These are phyloP conservation scores for Buxus sempervirens DNA, from an alignment of 164 flowering plant genomes.

Conservation along the genomic window DNA sequence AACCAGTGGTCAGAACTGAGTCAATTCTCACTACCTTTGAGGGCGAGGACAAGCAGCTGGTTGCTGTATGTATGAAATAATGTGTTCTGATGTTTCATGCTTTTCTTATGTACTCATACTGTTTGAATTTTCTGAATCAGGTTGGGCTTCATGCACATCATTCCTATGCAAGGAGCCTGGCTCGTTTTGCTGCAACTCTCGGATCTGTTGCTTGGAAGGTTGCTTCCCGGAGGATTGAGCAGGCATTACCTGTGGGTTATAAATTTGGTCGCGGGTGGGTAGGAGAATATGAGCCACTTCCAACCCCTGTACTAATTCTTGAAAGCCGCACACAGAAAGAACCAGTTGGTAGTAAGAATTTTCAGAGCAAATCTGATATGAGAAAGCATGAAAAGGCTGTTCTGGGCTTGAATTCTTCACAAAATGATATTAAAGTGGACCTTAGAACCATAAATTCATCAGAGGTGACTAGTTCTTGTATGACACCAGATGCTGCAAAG, in stretches of 20 bases:
- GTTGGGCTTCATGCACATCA: conserved; percentile 86
- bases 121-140: conserved; percentile 41
- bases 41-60: conserved; percentile 74
- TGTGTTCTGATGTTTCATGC: background rate
- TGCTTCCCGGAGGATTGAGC: conserved; percentile 76
- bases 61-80: conserved; percentile 55
- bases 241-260: conserved; percentile 60
- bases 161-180: conserved; percentile 87
- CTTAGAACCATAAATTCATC: conserved; percentile 6
- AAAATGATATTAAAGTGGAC: conserved; percentile 12
- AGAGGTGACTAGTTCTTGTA: conserved; percentile 4
- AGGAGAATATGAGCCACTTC: conserved; percentile 90
- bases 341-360: conserved; percentile 21
- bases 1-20: conserved; percentile 41
- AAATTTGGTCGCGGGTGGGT: conserved; percentile 97
- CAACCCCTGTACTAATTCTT: conserved; percentile 56
- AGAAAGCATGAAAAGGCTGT: conserved; percentile 23
- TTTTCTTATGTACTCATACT: conserved; percentile 9
- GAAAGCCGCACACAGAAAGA: conserved; percentile 36
- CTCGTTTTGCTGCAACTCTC: conserved; percentile 90
- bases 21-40: conserved; percentile 64
- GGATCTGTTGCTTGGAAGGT: conserved; percentile 90
- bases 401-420: conserved; percentile 3
- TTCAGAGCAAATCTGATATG: conserved; percentile 15
- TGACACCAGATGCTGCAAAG: conserved; percentile 22